Conservation (phyloP, 1,284 basidiomycete species). For the Trametes hirsuta region DNA sequence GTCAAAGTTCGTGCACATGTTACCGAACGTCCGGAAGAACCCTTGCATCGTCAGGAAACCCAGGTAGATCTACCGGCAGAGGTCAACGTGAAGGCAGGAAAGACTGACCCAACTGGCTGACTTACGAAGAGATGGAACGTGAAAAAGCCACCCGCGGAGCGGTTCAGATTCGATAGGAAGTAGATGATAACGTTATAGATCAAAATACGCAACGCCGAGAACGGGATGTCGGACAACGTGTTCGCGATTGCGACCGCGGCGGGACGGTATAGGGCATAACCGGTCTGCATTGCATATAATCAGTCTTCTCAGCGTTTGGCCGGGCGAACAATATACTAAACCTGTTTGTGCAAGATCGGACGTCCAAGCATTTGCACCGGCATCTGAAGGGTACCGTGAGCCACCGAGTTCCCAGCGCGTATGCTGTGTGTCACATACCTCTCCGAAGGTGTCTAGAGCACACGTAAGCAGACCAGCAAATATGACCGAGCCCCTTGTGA, state of each 20-base stretch:
- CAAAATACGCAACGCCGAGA: constrained; percentile 68
- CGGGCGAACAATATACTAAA: constrained; percentile 19
- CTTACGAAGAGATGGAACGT: constrained; percentile 66
- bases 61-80: constrained; percentile 44
- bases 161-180: constrained; percentile 70
- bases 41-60: constrained; percentile 71
- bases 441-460: constrained; percentile 78
- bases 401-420: too few relatives aligned
- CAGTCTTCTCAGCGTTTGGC: neutral
- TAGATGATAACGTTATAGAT: constrained; percentile 76
- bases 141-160: constrained; percentile 69
- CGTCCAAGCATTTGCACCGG: constrained; percentile 77
- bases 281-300: constrained; percentile 48
- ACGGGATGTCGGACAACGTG: constrained; percentile 77
- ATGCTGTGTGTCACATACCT: constrained; percentile 42
- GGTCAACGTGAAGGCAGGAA: neutral
- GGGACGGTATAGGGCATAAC: constrained; percentile 82
- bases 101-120: neutral
- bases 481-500: constrained; percentile 86
- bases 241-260: constrained; percentile 75
- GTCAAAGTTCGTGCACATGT: constrained; percentile 67
- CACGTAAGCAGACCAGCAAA: constrained; percentile 78
- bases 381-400: constrained; percentile 39
- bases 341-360: constrained; percentile 69
- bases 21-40: constrained; percentile 74